Conservation (phyloP, 495 filamentous ascomycete genomes). For the Letharia columbiana region DNA sequence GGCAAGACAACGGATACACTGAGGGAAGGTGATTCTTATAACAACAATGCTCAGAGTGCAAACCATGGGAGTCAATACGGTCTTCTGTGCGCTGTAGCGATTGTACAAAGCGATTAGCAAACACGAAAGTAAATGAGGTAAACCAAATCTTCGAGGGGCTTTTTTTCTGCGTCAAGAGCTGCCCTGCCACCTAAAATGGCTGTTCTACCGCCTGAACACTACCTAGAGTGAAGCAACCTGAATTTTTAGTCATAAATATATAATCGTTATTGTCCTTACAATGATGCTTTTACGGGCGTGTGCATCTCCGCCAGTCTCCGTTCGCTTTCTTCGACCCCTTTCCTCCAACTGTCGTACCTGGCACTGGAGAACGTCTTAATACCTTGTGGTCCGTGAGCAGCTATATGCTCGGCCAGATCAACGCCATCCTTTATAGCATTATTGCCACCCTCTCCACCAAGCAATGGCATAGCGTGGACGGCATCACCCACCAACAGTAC, state of each 20-base stretch:
- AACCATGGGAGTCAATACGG: neutral
- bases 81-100: neutral
- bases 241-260: neutral
- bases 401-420: conserved; percentile 31
- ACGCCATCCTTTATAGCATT: conserved; percentile 34
- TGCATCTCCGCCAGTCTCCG: conserved; percentile 18
- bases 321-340: conserved; percentile 27
- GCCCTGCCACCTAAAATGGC: neutral
- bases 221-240: neutral
- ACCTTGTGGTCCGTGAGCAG: conserved; percentile 14
- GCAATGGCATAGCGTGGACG: conserved; percentile 33
- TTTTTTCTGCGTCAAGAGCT: neutral
- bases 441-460: conserved; percentile 38
- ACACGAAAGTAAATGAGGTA: neutral
- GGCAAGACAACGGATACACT: neutral
- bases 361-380: conserved; percentile 26
- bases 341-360: conserved; percentile 27
- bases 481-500: conserved; percentile 35
- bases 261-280: neutral
- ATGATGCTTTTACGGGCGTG: neutral
- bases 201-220: neutral
- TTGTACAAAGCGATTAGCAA: neutral
- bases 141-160: neutral
- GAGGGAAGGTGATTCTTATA: neutral
- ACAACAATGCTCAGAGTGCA: neutral